Conservation (phyloP, 306 rosid genomes). For the Hippophae rhamnoides region DNA sequence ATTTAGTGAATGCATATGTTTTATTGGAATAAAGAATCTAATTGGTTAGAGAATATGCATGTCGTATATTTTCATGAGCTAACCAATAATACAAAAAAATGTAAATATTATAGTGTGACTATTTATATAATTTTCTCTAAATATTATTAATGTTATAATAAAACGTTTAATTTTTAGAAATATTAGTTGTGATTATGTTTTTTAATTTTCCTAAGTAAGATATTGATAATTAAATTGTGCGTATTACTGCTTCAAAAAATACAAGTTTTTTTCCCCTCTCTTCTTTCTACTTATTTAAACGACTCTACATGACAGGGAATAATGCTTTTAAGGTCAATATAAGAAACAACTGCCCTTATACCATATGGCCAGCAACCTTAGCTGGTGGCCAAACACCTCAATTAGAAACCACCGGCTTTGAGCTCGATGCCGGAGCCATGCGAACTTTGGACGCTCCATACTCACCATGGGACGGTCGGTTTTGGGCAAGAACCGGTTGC, state of each 20-base stretch:
- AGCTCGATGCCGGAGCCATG: not conserved
- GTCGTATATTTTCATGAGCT: no score
- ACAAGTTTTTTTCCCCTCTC: no score
- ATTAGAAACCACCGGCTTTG: slow-evolving; percentile 21
- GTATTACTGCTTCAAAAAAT: no score
- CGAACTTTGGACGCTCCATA: no score
- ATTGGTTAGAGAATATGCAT: no score
- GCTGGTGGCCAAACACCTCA: slow-evolving; percentile 12
- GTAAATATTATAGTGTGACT: no score
- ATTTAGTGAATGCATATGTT: no score
- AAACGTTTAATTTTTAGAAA: not conserved
- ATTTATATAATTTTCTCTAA: no score
- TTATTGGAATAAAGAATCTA: no score
- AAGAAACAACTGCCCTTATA: slow-evolving; percentile 17
- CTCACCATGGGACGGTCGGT: slow-evolving; percentile 14
- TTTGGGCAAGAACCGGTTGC: slow-evolving; percentile 23
- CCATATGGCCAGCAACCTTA: slow-evolving; percentile 30
- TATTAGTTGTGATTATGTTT: not conserved
- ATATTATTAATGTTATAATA: not conserved
- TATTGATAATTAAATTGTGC: no score
- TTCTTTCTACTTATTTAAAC: no score
- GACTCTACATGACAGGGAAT: not conserved
- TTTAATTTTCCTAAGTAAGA: not conserved
- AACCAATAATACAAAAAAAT: no score
- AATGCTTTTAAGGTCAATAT: slow-evolving; percentile 4